These are phyloP conservation scores for Lyophyllum decastes DNA, from an alignment of 768 basidiomycete species.

Conservation along the genomic window DNA sequence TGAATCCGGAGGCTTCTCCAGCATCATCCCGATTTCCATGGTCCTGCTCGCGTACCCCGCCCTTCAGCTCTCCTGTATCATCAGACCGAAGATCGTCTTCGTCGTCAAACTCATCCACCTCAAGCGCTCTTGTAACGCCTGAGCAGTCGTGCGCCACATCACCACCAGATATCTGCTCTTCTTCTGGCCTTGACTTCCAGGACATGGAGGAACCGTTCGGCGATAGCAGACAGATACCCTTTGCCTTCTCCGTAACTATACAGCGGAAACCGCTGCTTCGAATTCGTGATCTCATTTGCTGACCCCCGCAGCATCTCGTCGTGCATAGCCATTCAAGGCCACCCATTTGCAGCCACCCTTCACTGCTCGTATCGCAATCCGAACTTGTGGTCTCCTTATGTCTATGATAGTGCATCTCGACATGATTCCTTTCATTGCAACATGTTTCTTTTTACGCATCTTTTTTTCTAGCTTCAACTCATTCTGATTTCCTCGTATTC, in stretches of 20 bases:
- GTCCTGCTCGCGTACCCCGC: neutral
- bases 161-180: neutral
- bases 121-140: constrained; percentile 8
- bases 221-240: neutral
- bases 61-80: neutral
- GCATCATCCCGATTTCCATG: constrained; percentile 5
- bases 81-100: constrained; percentile 1
- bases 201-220: constrained; percentile 2
- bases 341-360: neutral
- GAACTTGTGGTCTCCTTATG: constrained; percentile 1
- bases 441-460: too few species aligned
- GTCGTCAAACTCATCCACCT: constrained; percentile 4
- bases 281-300: neutral
- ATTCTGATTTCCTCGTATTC: too few species aligned
- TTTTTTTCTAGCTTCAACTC: too few species aligned
- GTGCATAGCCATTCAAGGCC: neutral
- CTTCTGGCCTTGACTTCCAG: neutral
- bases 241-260: neutral
- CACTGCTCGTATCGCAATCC: neutral
- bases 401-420: constrained; percentile 22
- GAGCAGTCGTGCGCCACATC: neutral
- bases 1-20: constrained; percentile 1
- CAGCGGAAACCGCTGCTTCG: neutral
- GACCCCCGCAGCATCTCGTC: neutral
- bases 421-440: too few species aligned